A percentile compares a stretch with the other conserved stretches of the same genome.
phyloP scores from a whole-genome alignment of 768 basidiomycete genomes.

The Amanita pallidorosea region DNA sequence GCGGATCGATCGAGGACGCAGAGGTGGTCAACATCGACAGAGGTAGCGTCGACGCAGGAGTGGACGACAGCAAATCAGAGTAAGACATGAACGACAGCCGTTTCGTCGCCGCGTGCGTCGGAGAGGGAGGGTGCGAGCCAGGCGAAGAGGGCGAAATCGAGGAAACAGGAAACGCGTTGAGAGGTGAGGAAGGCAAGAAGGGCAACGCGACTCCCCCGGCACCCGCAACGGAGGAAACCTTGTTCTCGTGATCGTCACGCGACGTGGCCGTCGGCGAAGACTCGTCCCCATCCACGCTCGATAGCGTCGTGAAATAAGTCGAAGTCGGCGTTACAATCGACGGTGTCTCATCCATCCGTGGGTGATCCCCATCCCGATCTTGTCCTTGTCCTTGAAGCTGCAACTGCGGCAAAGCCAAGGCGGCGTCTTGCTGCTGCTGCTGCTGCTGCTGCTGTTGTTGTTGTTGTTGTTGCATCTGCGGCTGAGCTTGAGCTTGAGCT shows the following conservation, averaged over 20 bases:
- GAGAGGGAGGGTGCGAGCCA: conserved; percentile 23
- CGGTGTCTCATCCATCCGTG: conserved; percentile 12
- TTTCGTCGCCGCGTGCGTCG: conserved; percentile 40
- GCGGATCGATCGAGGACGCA: conserved; percentile 43
- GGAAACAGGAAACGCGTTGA: background rate
- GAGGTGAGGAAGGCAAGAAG: background rate
- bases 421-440: background rate
- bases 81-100: conserved; percentile 87
- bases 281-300: conserved; percentile 1
- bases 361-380: background rate
- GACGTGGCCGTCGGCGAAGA: conserved; percentile 1
- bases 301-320: conserved; percentile 29
- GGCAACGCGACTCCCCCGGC: conserved; percentile 9
- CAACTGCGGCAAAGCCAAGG: background rate
- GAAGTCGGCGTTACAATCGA: conserved; percentile 37
- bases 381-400: background rate
- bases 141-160: background rate
- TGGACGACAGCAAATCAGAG: conserved; percentile 69
- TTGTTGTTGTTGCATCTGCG: background rate
- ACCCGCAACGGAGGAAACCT: conserved; percentile 9
- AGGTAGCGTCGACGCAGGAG: conserved; percentile 62
- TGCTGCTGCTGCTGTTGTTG: too few relatives aligned
- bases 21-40: conserved; percentile 66
- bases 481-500: background rate
- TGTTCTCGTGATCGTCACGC: background rate